These are phyloP conservation scores for Capsicum rhomboideum DNA, from an alignment of 257 asterid genomes.

Conservation along the genomic window DNA sequence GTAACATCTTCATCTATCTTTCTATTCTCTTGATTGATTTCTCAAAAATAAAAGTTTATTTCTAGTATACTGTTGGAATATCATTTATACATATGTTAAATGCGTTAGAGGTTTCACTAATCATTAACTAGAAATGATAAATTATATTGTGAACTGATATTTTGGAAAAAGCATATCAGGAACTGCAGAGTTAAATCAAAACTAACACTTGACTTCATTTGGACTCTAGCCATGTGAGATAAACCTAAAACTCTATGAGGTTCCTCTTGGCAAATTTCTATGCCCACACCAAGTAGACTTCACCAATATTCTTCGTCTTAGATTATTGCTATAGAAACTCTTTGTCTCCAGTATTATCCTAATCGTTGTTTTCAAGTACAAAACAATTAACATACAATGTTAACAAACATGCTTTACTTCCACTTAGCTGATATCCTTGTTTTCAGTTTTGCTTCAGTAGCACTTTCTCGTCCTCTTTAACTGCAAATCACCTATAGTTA, in stretches of 20 bases:
- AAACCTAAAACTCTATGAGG: neutral
- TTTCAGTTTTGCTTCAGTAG: neutral
- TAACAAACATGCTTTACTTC: neutral
- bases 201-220: neutral
- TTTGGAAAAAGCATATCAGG: neutral
- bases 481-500: neutral
- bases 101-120: neutral
- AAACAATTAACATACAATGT: neutral
- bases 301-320: neutral
- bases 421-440: neutral
- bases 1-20: neutral
- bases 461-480: neutral
- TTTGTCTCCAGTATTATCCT: neutral
- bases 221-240: neutral
- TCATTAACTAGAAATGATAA: neutral
- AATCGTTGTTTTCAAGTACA: neutral
- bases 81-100: neutral
- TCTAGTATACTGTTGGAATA: neutral
- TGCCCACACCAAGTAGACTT: neutral
- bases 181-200: neutral
- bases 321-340: neutral
- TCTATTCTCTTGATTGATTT: neutral
- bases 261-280: neutral
- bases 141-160: neutral
- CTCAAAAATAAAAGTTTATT: neutral